Evolutionary conservation across 1,284 basidiomycete species (phyloP), one percentile per base, ranked within the genome.

Genomic region (Ganoderma sp.): DNA sequence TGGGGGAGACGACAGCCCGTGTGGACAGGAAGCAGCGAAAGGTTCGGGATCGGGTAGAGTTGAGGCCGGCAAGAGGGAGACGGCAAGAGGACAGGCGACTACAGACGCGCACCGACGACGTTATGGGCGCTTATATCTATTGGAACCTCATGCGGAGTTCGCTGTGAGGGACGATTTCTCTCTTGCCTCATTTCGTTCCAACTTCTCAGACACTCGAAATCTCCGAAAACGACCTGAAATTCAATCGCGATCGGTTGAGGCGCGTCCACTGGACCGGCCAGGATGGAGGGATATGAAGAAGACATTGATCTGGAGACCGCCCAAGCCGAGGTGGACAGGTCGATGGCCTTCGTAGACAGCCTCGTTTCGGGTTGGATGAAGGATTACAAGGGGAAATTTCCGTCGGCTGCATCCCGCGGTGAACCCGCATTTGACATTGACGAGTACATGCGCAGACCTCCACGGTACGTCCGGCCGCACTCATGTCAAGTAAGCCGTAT

Each of bases 321-420:
- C 43, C 91, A 93, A 76, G 90, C 91, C 37, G 88, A 90, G 78
- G 87, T 93, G 67, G 90, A 93, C 78, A 81, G 91, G 75, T 88
- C 91, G n/a, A 86, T 93, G 86, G 88, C 91, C 4, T 87, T 90
- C 77, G 87, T 88, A 1, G 85, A 92, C 71, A 84, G 86, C 75
- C 81, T 93, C 70, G 87, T 92, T 45, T 83, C 89, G 17, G 90
- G 91, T 64, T 93, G 92, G 92, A 82, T 93, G 72, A 85, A 87
- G 73, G 83, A 89, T 25, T 76, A 81, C 64, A 77, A 78, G 45
- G 79, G 79, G 45, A 75, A 75, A 15, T 67, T 74, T 52, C 69
- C 74, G 8, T 72, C 74, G 8, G 71, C 74, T 1, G 65, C 69
- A 15, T 68, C 69, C 10, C 66, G 73, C 8, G 62, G 69, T 15